Conservation (phyloP, 805 yeast genomes). For the Wickerhamomyces subpelliculosus region DNA sequence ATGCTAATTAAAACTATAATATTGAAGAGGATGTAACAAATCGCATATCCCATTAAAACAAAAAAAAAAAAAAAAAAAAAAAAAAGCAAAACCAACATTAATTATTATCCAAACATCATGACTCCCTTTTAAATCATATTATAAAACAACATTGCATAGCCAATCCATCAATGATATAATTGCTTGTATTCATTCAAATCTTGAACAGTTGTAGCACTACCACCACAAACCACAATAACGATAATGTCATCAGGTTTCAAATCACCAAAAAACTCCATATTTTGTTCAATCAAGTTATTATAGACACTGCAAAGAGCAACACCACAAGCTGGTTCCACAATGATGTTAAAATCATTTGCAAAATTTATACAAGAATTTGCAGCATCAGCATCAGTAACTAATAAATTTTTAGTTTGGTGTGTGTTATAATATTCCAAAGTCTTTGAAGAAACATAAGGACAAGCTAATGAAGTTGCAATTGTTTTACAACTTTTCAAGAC, state of each 20-base stretch:
- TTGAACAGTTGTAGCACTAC: conserved; percentile 29
- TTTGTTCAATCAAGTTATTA: conserved; percentile 23
- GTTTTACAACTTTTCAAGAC: conserved; percentile 39
- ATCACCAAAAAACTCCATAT: conserved; percentile 24
- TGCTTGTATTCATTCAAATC: conserved; percentile 18
- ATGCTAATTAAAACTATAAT: no score
- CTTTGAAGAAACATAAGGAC: conserved; percentile 45
- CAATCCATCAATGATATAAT: conserved; percentile 9
- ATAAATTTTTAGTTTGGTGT: conserved; percentile 34
- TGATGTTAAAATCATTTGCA: conserved; percentile 41
- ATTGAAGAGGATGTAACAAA: not conserved
- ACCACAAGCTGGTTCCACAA: conserved; percentile 72
- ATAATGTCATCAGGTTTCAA: conserved; percentile 36
- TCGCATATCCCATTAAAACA: not conserved
- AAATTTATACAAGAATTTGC: conserved; percentile 44
- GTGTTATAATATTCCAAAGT: conserved; percentile 39
- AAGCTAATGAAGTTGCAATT: conserved; percentile 59
- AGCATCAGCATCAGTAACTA: conserved; percentile 50
- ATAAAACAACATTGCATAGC: no score
- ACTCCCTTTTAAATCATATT: no score
- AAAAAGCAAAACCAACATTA: no score
- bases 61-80: not conserved
- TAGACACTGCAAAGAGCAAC: conserved; percentile 55
- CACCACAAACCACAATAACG: conserved; percentile 56
- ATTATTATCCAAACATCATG: no score